Percentiles rank a stretch among this genome's conserved stretches.
Conservation (phyloP, 192 early-diverging fungal genomes). For the Linnemannia schmuckeri region DNA sequence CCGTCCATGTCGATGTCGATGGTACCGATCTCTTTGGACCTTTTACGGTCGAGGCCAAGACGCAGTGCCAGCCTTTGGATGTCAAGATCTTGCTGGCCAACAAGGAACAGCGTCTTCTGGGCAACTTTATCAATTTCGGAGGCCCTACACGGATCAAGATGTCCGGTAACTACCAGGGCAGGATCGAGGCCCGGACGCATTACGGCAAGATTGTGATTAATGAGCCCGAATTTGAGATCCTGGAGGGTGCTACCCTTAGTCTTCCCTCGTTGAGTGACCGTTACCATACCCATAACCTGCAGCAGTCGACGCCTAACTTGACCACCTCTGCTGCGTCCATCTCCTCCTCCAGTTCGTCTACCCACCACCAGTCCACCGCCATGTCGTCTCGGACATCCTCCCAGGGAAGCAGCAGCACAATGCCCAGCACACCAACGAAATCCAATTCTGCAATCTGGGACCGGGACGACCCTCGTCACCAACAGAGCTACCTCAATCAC, state of each 20-base stretch:
- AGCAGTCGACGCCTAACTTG: not conserved
- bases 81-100: slow-evolving; percentile 47
- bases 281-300: not conserved
- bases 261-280: slow-evolving; percentile 42
- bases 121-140: slow-evolving; percentile 58
- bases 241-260: slow-evolving; percentile 38
- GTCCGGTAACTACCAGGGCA: slow-evolving; percentile 52
- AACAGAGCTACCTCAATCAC: slow-evolving; percentile 36
- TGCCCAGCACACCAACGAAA: not conserved
- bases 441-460: slow-evolving; percentile 13
- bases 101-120: slow-evolving; percentile 23
- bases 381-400: slow-evolving; percentile 46
- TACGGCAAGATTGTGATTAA: slow-evolving; percentile 49
- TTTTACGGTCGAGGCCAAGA: slow-evolving; percentile 54
- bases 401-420: slow-evolving; percentile 18
- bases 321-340: not conserved
- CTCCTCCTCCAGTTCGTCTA: slow-evolving; percentile 21
- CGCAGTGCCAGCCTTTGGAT: slow-evolving; percentile 44
- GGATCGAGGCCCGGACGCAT: slow-evolving; percentile 45
- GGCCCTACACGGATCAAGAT: slow-evolving; percentile 38
- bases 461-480: slow-evolving; percentile 32
- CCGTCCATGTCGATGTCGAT: slow-evolving; percentile 30
- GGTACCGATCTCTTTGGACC: slow-evolving; percentile 40
- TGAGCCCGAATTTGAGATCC: slow-evolving; percentile 49
- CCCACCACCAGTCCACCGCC: slow-evolving; percentile 28